Base-by-base conservation (phyloP, 225 moss, liverwort and hornwort genomes). In the Pseudisothecium myosuroides region DNA sequence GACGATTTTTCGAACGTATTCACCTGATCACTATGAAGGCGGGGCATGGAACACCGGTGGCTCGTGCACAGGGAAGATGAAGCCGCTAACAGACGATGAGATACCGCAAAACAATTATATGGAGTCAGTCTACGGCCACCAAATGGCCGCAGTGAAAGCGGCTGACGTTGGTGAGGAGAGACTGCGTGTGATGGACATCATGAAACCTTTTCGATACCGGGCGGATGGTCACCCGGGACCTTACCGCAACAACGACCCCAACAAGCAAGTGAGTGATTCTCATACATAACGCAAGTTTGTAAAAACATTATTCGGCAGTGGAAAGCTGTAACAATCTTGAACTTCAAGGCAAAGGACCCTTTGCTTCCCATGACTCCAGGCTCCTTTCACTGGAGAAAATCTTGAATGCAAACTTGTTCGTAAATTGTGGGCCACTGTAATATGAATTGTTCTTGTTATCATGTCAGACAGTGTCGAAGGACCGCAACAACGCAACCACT, bases 211-310 rank as follows among this genome's bases (percentile, higher is more conserved):
- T 85, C 83, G 89, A 32, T 95, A 92, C 69, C 92, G 98, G 32
- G 93, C 95, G 0, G 98, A 98, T 58, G 98, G 96, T 8, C 98
- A 98, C 87, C 96, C 98, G 24, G 98, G 98, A 6, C 98, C 98
- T 5, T 98, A 97, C 73, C 92, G 97, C 36, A 93, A 91, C 92
- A 61, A 55, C 3, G 92, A 98, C 45, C 96, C 98, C 17, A 77
- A 91, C 86, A 97, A 96, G 82, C 82, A 28, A 83, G 87, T 87
- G 55, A 74, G 85, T 41, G 36, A 26, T 26, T 34, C 65, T 17
- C 26, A 80, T 26, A 3, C 39, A 27, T 6, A 58, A 5, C 23
- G 3, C 47, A 47, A 23, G 62, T 63, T 82, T 27, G 56, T 37
- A 17, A 39, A 58, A 27, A 1, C 39, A 28, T 39, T n/a, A 17